Evolutionary conservation across 495 filamentous ascomycete species (phyloP), one percentile per base, ranked within the genome.

Genomic region (Penicillium macrosclerotiorum): DNA sequence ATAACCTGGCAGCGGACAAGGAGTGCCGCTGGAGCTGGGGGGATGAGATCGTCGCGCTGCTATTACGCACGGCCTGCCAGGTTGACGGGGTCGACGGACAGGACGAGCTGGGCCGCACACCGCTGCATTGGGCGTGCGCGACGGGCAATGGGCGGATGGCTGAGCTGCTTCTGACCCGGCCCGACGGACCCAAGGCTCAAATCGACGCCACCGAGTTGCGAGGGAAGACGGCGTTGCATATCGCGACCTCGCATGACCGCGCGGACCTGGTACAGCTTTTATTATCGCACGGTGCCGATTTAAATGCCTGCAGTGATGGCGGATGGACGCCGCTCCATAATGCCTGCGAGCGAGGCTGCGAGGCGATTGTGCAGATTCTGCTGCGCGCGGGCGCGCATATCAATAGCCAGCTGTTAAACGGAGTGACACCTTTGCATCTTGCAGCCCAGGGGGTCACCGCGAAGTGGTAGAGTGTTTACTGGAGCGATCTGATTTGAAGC

Each of bases 241-340:
- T 85, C 33, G 80, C 82, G 1, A 71, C 76, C 12, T 71, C 73
- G 35, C 68, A 78, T 68, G 59, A 72, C 5, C 68, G 75, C 17
- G 65, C 66, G 13, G 74, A 79, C 46, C 78, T 83, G 42, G 76
- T 85, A 9, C 60, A 67, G 47, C 48, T 84, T 43, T 63, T 87
- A 8, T 58, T 86, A 19, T 45, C 57, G 13, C 63, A 77, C 49
- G 65, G 67, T 7, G 81, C 82, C 4, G 57, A 77, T 49, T 64
- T 82, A 8, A 68, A 76, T 51, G 76, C 79, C 24, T 64, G 68
- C 35, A 82, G 79, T 59, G 80, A 83, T 54, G 75, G 78, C 25
- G 73, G 73, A 7, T 85, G 82, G 82, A 85, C 81, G 26, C 70
- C 82, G 7, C 67, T 85, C 1, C 83, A 85, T 47, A 81, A 83